Base-by-base conservation (phyloP, 768 basidiomycete genomes). In the Mycena sanguinolenta region DNA sequence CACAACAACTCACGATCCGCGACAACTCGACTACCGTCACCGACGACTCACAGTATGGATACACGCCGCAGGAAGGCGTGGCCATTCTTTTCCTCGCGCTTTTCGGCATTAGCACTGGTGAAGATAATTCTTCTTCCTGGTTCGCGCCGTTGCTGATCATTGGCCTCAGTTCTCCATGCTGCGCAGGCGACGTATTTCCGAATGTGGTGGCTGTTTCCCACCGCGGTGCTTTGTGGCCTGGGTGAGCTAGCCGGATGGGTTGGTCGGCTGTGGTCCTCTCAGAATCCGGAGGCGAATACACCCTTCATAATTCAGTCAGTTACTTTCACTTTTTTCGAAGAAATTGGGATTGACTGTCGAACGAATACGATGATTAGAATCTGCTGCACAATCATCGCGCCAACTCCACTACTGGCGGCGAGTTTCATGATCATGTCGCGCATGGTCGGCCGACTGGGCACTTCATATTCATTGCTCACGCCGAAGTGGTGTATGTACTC, bases 361-460 rank as follows among this genome's bases (percentile, higher is more conserved):
- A n/a, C 32, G 32, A 42, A 42, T 16, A 19, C 16, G 44, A n/a
- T 19, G 10, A 46, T 39, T 27, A 86, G 86, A 65, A 84, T 84
- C 2, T 77, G 80, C 5, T 76, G 80, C 1, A 88, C 86, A 0
- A 86, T 90, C 55, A 67, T 90, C 12, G 87, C 84, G 1, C 90
- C 90, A 0, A 90, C 89, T 0, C 88, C 88, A 1, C 79, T 90
- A 13, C 76, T 90, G 7, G 90, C 89, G 0, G 89, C 83, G 7
- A 86, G 84, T 67, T 91, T 90, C 73, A 77, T 89, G 36, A 84
- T 89, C 30, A 81, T 89, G 44, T 84, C 85, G 2, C 77, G 77
- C 13, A 81, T 90, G 55, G 84, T 89, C 21, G 49, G 70, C 2
- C 74, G 71, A 1, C 73, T 90, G 2, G 90, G 90, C 0, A 59